phyloP scores from a whole-genome alignment of 2,329 filamentous ascomycete genomes.

The Zasmidium citrigriseum region DNA sequence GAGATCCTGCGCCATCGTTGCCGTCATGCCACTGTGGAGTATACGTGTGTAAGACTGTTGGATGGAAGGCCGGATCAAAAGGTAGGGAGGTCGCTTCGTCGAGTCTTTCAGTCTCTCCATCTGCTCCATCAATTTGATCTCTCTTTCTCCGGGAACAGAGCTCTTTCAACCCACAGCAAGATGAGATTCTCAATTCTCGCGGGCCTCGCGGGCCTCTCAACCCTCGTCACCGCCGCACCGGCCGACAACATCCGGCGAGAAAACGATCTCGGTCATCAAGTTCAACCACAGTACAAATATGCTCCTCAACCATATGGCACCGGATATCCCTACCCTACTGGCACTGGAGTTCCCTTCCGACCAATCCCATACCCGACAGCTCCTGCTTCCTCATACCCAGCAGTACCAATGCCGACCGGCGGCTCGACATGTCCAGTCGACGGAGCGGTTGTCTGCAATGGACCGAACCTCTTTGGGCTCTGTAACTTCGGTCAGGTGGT shows the following conservation, averaged over 20 bases:
- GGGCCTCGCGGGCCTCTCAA: neutral
- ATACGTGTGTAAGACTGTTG: neutral
- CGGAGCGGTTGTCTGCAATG: slow-evolving; percentile 40
- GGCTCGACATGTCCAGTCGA: slow-evolving; percentile 7
- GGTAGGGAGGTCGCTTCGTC: neutral
- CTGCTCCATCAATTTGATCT: neutral
- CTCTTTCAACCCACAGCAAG: neutral
- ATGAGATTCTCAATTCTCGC: neutral
- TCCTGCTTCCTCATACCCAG: neutral
- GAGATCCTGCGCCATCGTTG: neutral
- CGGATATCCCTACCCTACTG: neutral
- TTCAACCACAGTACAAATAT: neutral
- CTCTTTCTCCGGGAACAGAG: neutral
- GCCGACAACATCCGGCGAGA: slow-evolving; percentile 1
- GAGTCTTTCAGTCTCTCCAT: neutral
- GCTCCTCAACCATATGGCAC: neutral
- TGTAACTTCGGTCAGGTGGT: slow-evolving; percentile 46
- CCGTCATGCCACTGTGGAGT: neutral
- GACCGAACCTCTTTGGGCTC: slow-evolving; percentile 42
- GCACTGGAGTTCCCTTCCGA: neutral
- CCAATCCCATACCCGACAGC: neutral
- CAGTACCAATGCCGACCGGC: neutral
- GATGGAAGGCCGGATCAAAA: neutral
- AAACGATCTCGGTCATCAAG: slow-evolving; percentile 2
- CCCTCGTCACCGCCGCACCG: neutral